Evolutionary conservation across 108 stramenopile species (phyloP).

Genomic region (Parietichytrium sp.): DNA sequence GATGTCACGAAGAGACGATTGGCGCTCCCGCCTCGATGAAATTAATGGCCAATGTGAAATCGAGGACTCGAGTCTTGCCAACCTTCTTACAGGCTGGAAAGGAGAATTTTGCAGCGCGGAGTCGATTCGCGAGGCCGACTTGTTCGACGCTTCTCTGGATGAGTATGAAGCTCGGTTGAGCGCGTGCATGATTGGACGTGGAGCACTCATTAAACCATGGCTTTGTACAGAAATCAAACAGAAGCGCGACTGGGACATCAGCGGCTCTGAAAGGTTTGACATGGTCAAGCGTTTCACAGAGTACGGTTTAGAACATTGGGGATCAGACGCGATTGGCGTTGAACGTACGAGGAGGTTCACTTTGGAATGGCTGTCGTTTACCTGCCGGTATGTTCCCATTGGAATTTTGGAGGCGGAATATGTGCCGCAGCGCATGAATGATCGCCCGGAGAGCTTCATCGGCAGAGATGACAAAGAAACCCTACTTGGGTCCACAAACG

Average conservation of each 20-base stretch:
- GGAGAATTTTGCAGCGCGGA: background rate
- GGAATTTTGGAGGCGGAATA: slow-evolving; percentile 75
- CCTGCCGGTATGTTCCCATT: slow-evolving; percentile 86
- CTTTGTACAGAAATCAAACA: slow-evolving; percentile 95
- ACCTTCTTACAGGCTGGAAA: slow-evolving; percentile 29
- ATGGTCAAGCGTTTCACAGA: slow-evolving; percentile 83
- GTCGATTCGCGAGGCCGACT: background rate
- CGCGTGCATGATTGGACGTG: slow-evolving; percentile 92
- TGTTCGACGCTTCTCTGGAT: background rate
- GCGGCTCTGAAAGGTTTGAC: slow-evolving; percentile 84
- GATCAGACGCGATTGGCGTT: slow-evolving; percentile 89
- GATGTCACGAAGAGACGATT: slow-evolving; percentile 45
- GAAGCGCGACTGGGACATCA: slow-evolving; percentile 86
- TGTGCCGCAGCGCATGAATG: slow-evolving; percentile 87
- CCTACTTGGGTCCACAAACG: slow-evolving; percentile 64
- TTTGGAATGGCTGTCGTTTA: slow-evolving; percentile 94
- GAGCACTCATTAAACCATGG: slow-evolving; percentile 98
- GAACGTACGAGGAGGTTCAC: slow-evolving; percentile 88
- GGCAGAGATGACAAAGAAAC: slow-evolving; percentile 77
- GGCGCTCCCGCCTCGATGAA: slow-evolving; percentile 7
- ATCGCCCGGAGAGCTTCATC: slow-evolving; percentile 76
- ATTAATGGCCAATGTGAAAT: background rate
- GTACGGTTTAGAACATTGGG: slow-evolving; percentile 96
- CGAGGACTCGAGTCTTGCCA: background rate
- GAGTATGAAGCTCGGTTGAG: slow-evolving; percentile 56